Base-by-base conservation (phyloP, 1,139 yeast genomes). In the Pichia sp. region DNA sequence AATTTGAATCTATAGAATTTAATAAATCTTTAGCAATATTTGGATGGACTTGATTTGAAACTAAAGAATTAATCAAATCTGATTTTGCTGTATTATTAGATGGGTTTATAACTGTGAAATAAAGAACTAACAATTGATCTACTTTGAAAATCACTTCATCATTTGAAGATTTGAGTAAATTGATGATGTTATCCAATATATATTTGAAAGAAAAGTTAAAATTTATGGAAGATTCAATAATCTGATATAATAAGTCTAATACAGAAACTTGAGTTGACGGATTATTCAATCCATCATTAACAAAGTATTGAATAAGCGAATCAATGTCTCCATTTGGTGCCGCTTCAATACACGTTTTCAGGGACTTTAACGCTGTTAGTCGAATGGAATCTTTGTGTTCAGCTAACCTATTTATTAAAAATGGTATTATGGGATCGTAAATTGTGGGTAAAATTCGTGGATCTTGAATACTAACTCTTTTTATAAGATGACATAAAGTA, bases 391-490 rank as follows among this genome's bases (percentile, higher is more conserved):
- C 49, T 43, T 69, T 74, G 2, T 65, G 46, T 47, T 77, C 84
- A 2, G 72, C 72, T 33, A 82, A 60, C 35, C 74, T 67, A 40
- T 69, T 69, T 13, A 83, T 62, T 20, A 83, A 59, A 10, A 76
- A 66, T 1, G 91, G 89, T 13, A 80, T 61, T 3, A 78, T 74
- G 21, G 68, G 61, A 36, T 63, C 68, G 24, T 77, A 68, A 31
- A 74, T 73, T 1, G 64, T 64, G 41, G 66, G 67, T 34, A 88
- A 66, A 2, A 72, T 65, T 1, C 70, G 68, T 1, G 78, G 69
- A 50, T 83, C 80, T 62, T 86, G 96, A 60, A 80, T 76, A 39
- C 84, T 77, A 2, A 85, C 78, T 16, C 96, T 68, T 52, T 84
- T 85, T 23, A 85, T 75, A 36, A 87, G 63, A 56, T 87, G 91